Conservation (phyloP, 139 green algal genomes). For the Trebouxia sp. region DNA sequence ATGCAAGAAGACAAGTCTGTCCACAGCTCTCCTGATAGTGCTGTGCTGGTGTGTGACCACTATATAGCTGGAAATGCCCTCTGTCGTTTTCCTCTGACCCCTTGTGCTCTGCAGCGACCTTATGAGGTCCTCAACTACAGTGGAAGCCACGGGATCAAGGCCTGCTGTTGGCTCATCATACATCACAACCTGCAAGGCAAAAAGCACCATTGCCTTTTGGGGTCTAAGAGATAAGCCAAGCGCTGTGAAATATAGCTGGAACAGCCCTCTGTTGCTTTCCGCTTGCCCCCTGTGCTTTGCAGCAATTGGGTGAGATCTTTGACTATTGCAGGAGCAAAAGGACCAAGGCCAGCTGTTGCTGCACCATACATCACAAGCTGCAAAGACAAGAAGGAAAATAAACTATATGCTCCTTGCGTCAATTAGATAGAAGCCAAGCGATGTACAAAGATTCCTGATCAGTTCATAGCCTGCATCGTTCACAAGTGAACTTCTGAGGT, state of each 20-base stretch:
- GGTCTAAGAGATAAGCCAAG: no score
- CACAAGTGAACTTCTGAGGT: no score
- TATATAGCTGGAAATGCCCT: conserved; percentile 90
- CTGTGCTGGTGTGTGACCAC: conserved; percentile 99
- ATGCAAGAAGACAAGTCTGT: conserved; percentile 97
- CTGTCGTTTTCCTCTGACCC: not conserved
- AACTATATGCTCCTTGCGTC: no score
- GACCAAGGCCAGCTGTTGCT: conserved; percentile 96
- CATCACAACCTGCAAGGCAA: conserved; percentile 90
- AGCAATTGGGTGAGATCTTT: conserved; percentile 95
- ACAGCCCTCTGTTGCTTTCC: conserved; percentile 58
- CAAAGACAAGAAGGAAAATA: no score
- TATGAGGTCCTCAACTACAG: conserved; percentile 97
- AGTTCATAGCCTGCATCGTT: no score
- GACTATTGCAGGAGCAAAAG: conserved; percentile 94
- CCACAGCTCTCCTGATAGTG: conserved; percentile 93
- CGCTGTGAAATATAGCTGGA: conserved; percentile 94
- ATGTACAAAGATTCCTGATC: no score
- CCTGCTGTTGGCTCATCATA: conserved; percentile 99
- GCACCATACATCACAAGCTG: conserved; percentile 99
- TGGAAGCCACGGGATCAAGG: conserved; percentile 96
- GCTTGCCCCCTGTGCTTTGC: conserved; percentile 48
- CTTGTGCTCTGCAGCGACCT: conserved; percentile 72
- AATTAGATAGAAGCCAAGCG: no score
- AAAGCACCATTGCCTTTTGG: no score